Evolutionary conservation across 306 rosid genomes (phyloP).

Genomic region (Trifolium fragiferum): DNA sequence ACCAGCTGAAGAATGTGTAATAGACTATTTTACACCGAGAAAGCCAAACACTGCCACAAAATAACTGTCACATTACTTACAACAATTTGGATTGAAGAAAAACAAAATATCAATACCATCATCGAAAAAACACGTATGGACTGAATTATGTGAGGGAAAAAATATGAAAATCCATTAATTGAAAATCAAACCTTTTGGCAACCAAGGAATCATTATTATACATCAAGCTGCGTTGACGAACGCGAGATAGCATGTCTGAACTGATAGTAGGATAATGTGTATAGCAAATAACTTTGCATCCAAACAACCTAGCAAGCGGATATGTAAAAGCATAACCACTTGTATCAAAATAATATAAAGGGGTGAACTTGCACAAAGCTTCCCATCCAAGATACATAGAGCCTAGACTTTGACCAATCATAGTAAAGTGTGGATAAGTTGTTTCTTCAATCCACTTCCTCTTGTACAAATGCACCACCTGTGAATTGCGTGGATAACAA

Average conservation of each 20-base stretch:
- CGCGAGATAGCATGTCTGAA: constrained; percentile 91
- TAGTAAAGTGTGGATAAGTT: constrained; percentile 84
- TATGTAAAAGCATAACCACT: constrained; percentile 95
- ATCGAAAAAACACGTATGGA: constrained; percentile 16
- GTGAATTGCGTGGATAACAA: constrained; percentile 38
- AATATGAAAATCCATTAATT: constrained; percentile 13
- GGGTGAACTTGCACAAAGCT: constrained; percentile 84
- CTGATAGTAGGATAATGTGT: constrained; percentile 99
- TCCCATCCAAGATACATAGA: constrained; percentile 87
- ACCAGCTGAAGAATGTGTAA: constrained; percentile 75
- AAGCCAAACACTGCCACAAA: constrained; percentile 77
- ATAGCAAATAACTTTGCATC: constrained; percentile 85
- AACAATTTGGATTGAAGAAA: neutral
- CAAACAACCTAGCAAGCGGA: constrained; percentile 86
- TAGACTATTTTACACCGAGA: constrained; percentile 77
- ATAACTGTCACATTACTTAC: constrained; percentile 21
- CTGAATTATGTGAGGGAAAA: neutral
- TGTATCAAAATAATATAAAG: constrained; percentile 77
- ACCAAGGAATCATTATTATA: constrained; percentile 77
- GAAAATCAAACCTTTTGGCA: constrained; percentile 63
- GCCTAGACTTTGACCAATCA: constrained; percentile 94
- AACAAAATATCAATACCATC: neutral
- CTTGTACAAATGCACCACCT: constrained; percentile 85
- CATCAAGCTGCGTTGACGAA: constrained; percentile 68
- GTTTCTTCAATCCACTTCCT: constrained; percentile 91